Percentiles rank a stretch among this genome's conserved stretches.
phyloP scores from a whole-genome alignment of 2,329 filamentous ascomycete species.

The Pyricularia grisea region DNA sequence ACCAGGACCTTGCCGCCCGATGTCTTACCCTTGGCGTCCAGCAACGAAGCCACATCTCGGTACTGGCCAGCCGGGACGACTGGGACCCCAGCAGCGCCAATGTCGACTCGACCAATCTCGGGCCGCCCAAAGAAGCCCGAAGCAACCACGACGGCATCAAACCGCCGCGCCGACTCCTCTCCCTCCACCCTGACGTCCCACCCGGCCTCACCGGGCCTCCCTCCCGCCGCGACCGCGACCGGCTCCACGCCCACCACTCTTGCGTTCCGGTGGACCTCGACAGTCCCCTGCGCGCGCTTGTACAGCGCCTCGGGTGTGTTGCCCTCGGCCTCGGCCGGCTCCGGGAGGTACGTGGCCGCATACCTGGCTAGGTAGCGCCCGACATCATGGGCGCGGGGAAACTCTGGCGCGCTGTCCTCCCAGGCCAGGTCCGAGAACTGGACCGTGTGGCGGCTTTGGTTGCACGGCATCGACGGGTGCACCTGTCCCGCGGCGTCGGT shows the following conservation, averaged over 20 bases:
- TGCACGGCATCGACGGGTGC: conserved; percentile 60
- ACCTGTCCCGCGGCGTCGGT: conserved; percentile 40
- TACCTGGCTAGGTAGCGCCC: conserved; percentile 64
- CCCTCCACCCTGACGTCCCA: conserved; percentile 27
- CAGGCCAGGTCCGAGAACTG: conserved; percentile 65
- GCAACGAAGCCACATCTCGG: conserved; percentile 39
- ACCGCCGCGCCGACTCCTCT: conserved; percentile 24
- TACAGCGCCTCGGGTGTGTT: not conserved
- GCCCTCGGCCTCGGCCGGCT: not conserved
- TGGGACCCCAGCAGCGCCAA: conserved; percentile 34
- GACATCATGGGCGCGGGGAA: conserved; percentile 70
- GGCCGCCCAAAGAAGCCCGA: conserved; percentile 68
- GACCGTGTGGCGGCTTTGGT: conserved; percentile 70
- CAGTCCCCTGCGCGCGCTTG: not conserved
- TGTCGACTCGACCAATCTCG: conserved; percentile 28
- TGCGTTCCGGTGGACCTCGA: conserved; percentile 22
- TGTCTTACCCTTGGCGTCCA: conserved; percentile 22
- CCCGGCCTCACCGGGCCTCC: conserved; percentile 14
- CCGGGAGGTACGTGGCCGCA: conserved; percentile 25
- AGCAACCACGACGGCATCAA: conserved; percentile 64
- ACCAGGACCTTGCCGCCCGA: conserved; percentile 57
- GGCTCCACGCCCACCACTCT: conserved; percentile 32
- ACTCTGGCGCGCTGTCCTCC: conserved; percentile 47
- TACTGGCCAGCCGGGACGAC: conserved; percentile 62
- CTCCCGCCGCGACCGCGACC: not conserved